These are phyloP conservation scores for Diaporthe eres DNA, from an alignment of 2,329 filamentous ascomycete species.

Conservation along the genomic window DNA sequence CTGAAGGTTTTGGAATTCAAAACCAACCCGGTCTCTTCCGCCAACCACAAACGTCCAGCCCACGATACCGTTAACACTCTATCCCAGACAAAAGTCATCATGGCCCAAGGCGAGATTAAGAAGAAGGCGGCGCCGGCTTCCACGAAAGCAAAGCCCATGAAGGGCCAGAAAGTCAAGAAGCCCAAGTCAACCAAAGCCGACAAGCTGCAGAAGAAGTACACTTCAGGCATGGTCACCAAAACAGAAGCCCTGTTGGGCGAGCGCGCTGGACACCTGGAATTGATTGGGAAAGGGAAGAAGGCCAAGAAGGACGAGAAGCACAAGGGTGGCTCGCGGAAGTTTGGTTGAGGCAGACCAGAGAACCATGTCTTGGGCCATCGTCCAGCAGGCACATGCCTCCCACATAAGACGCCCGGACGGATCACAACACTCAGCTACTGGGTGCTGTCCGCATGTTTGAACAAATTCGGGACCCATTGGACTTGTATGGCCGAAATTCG, in stretches of 20 bases:
- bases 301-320: constrained; percentile 55
- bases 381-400: not conserved
- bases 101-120: constrained; percentile 71
- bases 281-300: constrained; percentile 71
- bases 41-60: not conserved
- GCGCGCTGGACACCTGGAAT: constrained; percentile 71
- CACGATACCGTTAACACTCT: not conserved
- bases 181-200: constrained; percentile 58
- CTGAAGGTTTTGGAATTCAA: not conserved
- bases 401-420: not conserved
- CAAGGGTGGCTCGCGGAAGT: constrained; percentile 68
- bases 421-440: not conserved
- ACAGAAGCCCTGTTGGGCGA: constrained; percentile 72
- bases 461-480: not conserved
- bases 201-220: constrained; percentile 69
- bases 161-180: constrained; percentile 55
- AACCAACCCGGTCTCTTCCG: not conserved
- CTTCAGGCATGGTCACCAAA: constrained; percentile 66
- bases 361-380: not conserved
- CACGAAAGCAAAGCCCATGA: constrained; percentile 63
- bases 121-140: constrained; percentile 58
- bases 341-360: constrained; percentile 58
- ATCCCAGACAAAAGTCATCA: constrained; percentile 45
- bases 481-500: not conserved
- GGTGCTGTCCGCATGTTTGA: not conserved